Base-by-base conservation (phyloP, 169 alveolate genomes). In the Eimeria falciformis region DNA sequence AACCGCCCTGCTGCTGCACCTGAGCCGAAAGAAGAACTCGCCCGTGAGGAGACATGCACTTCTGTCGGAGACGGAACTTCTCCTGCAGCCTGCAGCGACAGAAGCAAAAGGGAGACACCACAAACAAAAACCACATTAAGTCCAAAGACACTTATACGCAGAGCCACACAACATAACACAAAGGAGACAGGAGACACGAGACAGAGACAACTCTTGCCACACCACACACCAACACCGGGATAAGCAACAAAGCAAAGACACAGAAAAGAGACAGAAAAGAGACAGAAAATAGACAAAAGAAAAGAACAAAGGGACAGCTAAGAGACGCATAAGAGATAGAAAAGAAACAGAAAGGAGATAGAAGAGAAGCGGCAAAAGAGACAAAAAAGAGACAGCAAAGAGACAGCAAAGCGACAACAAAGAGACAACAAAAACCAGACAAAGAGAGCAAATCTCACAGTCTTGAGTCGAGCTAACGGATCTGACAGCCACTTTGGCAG, bases 401-500 rank as follows among this genome's bases (percentile, higher is more conserved):
- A 58, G 33, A 58, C 9, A 58, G 27, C 71, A 58, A 14, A 7
- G 33, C 18, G 7, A 21, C 71, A 58, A 21, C 71, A 58, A 21
- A 7, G 25, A 21, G 29, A 9, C 9, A 14, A 58, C 33, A 14
- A 58, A 21, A 7, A 58, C 29, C 33, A n/a, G 33, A 7, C 5
- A 27, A 14, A 58, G 71, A 14, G 7, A 21, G 29, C 11, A 58
- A 27, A 7, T 7, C 71, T n/a, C 27, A 58, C 71, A 9, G 84
- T 25, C 23, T n/a, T 73, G 5, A 46, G 53, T 12, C 84, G 84
- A n/a, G 84, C 5, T 14, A 73, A 73, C 9, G 84, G 84, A 73
- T 73, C 84, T 7, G 84, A 73, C 27, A 73, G 66, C 84, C 84
- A 73, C 84, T 5, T 9, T 14, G 84, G 84, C 9, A 73, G 58